Base-by-base conservation (phyloP, 176 grass and related monocot species). In the Alopecurus myosuroides region DNA sequence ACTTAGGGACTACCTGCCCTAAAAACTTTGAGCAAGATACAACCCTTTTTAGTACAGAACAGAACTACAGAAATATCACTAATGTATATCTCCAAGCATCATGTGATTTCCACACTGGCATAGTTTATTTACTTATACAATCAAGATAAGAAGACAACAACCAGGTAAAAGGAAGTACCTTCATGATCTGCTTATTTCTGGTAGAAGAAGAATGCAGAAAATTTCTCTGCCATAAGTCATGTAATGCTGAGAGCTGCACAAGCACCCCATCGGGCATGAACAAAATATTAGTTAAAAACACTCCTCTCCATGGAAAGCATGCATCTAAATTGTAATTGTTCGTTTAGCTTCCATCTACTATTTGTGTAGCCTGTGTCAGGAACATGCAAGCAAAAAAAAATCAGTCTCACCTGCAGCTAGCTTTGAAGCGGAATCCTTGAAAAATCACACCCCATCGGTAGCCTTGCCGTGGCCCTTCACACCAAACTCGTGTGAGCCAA, bases 191-290 rank as follows among this genome's bases (percentile, higher is more conserved):
- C 55, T 94, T 92, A 90, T 82, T 93, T 86, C 93, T 91, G 93
- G 91, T 85, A 92, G 85, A 80, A 98, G 85, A 84, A n/a, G n/a
- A n/a, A n/a, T n/a, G n/a, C n/a, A n/a, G n/a, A n/a, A n/a, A n/a
- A n/a, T n/a, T n/a, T n/a, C 93, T 92, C 96, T 92, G 33, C 90
- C 87, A 83, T 95, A 91, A 76, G 52, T 98, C 93, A 80, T 84
- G 71, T 63, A 90, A 55, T 68, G 85, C 88, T 88, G 96, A 90
- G 56, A 89, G 87, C 77, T 95, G 91, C 61, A 98, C 80, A 22
- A 98, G 89, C 63, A 98, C 40, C 77, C 93, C 89, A 69, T 93
- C 96, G 81, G 89, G 95, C 25, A 94, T 46, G 42, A 64, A 1
- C 40, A 40, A 81, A 53, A 10, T 36, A 78, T 75, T 61, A 48